Percentiles rank a stretch among this genome's conserved stretches.
Evolutionary conservation across 1,284 basidiomycete species (phyloP).

Genomic region (Puccinia hordei): DNA sequence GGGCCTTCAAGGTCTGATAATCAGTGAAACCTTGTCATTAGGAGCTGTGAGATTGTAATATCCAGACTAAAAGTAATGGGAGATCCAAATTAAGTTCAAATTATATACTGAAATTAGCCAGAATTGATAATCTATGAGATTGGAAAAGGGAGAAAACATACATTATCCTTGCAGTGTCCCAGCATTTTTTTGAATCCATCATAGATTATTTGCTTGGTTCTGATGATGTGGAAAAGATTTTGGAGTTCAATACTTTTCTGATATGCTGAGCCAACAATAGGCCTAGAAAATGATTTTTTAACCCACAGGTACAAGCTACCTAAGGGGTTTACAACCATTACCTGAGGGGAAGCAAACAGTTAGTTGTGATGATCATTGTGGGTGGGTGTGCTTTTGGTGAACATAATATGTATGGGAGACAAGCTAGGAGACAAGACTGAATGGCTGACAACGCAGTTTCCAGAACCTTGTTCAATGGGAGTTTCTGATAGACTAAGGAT

Average conservation of each 20-base stretch:
- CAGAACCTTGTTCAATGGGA: not conserved
- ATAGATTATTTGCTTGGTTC: not conserved
- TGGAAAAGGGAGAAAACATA: not conserved
- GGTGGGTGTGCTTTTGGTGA: not conserved
- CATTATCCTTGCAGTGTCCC: not conserved
- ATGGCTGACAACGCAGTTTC: conserved; percentile 2
- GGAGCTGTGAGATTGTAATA: not conserved
- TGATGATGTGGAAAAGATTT: not conserved
- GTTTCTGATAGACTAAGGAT: not conserved
- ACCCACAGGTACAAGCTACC: not conserved
- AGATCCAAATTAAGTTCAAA: not conserved
- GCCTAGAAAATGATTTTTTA: not conserved
- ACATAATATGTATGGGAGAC: not conserved
- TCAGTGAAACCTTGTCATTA: not conserved
- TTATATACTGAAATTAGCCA: too few relatives aligned
- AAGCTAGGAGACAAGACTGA: not conserved
- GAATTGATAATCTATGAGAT: too few relatives aligned
- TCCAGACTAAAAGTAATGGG: not conserved
- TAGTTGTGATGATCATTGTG: not conserved
- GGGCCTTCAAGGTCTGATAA: not conserved
- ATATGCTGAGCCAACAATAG: not conserved
- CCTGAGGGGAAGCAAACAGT: not conserved
- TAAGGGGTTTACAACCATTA: not conserved
- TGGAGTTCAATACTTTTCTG: not conserved
- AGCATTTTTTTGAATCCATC: not conserved